A percentile compares a stretch with the other conserved stretches of the same genome.
Conservation (phyloP, 495 filamentous ascomycete species). For the Trichoderma asperelloides region DNA sequence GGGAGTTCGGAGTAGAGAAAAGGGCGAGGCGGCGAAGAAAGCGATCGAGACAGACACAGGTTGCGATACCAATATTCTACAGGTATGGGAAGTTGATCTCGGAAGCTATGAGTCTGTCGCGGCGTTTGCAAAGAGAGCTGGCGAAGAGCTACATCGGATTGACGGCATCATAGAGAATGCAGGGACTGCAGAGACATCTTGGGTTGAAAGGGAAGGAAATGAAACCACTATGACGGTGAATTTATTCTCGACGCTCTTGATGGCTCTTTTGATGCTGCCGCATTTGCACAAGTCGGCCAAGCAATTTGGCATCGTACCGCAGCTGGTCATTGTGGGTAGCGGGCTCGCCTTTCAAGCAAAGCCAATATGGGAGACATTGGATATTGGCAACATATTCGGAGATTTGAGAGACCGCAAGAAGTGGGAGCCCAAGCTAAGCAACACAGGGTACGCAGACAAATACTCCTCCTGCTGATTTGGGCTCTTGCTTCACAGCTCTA, state of each 20-base stretch:
- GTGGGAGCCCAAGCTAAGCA: neutral
- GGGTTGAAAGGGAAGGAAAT: slow-evolving; percentile 22
- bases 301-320: slow-evolving; percentile 16
- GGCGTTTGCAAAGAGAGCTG: slow-evolving; percentile 18
- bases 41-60: slow-evolving; percentile 30
- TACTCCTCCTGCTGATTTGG: neutral
- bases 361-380: neutral
- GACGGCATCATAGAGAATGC: slow-evolving; percentile 41
- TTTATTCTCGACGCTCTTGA: slow-evolving; percentile 37
- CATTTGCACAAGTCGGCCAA: slow-evolving; percentile 25
- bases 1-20: slow-evolving; percentile 31
- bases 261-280: slow-evolving; percentile 36
- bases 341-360: slow-evolving; percentile 9
- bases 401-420: neutral
- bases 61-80: slow-evolving; percentile 33
- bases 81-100: slow-evolving; percentile 46
- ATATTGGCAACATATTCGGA: neutral
- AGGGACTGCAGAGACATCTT: slow-evolving; percentile 21
- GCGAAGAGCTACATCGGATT: slow-evolving; percentile 23
- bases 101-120: slow-evolving; percentile 20
- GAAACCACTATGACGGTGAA: slow-evolving; percentile 46
- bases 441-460: neutral
- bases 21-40: slow-evolving; percentile 35
- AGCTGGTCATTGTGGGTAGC: slow-evolving; percentile 24
- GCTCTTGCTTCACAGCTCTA: neutral